A percentile compares a stretch with the other conserved stretches of the same genome.
These are phyloP conservation scores for Fraxinus cuspidata DNA, from an alignment of 257 asterid species.

Conservation along the genomic window DNA sequence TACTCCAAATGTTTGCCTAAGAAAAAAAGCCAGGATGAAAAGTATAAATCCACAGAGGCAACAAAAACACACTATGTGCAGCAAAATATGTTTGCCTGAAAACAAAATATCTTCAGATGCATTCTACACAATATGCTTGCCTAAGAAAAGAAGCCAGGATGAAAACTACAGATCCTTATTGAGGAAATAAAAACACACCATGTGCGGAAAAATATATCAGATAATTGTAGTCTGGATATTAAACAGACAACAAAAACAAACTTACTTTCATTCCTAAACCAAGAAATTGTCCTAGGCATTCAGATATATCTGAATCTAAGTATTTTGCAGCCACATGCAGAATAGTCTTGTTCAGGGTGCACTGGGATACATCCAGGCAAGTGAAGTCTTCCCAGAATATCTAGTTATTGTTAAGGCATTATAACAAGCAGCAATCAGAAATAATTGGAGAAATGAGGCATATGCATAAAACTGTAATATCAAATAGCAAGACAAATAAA, in stretches of 20 bases:
- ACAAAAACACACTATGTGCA: slow-evolving; percentile 1
- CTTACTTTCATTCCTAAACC: slow-evolving; percentile 71
- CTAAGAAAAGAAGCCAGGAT: slow-evolving; percentile 35
- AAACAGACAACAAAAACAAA: slow-evolving; percentile 3
- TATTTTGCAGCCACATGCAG: slow-evolving; percentile 68
- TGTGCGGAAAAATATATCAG: slow-evolving; percentile 9
- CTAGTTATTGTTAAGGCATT: slow-evolving; percentile 57
- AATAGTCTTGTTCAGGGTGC: slow-evolving; percentile 74
- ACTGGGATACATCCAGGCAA: slow-evolving; percentile 90
- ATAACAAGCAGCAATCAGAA: slow-evolving; percentile 21
- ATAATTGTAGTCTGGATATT: slow-evolving; percentile 5
- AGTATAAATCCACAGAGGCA: neutral
- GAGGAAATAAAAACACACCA: slow-evolving; percentile 1
- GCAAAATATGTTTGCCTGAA: neutral
- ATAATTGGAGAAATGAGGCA: neutral
- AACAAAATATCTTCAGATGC: too few relatives aligned
- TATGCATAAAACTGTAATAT: neutral
- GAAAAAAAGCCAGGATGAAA: slow-evolving; percentile 22
- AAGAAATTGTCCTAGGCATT: slow-evolving; percentile 60
- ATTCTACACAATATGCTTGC: slow-evolving; percentile 85
- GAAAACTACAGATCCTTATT: slow-evolving; percentile 3
- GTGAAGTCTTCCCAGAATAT: slow-evolving; percentile 88
- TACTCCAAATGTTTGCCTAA: slow-evolving; percentile 88
- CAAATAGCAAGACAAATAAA: slow-evolving; percentile 8
- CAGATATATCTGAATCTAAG: slow-evolving; percentile 62